Evolutionary conservation across 352 stramenopile genomes (phyloP), one percentile per base, ranked within the genome.

Genomic region (Pythium dissotocum): DNA sequence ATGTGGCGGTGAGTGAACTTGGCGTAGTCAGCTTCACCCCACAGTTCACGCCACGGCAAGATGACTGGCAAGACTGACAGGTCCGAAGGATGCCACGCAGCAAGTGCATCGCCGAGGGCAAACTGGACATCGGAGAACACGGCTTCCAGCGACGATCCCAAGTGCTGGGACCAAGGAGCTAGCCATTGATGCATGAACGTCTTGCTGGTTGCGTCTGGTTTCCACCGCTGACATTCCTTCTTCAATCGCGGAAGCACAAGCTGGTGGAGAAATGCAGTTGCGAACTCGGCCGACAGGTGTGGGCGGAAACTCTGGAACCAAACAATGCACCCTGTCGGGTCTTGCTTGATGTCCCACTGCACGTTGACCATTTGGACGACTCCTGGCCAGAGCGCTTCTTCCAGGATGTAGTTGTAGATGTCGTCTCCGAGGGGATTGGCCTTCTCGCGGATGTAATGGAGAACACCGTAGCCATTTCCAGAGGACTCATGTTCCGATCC

Each of bases 1-100:
- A 96, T 87, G 53, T 93, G 77, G 21, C 85, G 82, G 65, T 95
- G 81, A 0, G 87, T 94, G 55, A 96, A 95, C 65, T 94, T 89
- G 13, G 75, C 83, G 63, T 93, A 95, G 24, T 94, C 85, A n/a
- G 77, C 71, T 61, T 93, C 82, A 0, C 80, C 78, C 88, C 88
- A 96, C 5, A 91, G 69, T 0, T 75, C 62, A 59, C 83, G 80
- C 88, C 87, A 96, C 28, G 87, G 84, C 32, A 77, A 71, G 10
- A 96, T 76, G 3, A 91, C 73, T 16, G 73, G 51, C 60, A 92
- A 64, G 7, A 93, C 67, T 0, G 85, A 92, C 30, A 80, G 32
- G 59, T 96, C 87, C 8, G 82, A 90, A 10, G 88, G 88, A 69
- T 95, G 85, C 88, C 88, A 96, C 46, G 90, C 73, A 26, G 80